Evolutionary conservation across 257 asterid species (phyloP).

Genomic region (Leonotis leonurus): DNA sequence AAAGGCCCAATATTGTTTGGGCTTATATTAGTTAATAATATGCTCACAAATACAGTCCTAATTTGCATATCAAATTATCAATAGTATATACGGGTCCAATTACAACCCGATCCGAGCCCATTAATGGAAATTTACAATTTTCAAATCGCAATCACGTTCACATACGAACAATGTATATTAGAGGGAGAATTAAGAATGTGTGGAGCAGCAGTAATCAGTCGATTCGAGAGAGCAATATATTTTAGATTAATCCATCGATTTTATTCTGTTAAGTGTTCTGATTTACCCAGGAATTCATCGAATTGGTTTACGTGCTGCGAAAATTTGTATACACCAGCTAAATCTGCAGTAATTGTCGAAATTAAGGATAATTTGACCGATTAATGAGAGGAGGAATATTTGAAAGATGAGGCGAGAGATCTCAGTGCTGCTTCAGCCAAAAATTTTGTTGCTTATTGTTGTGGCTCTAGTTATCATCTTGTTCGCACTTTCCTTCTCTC

Average conservation of each 20-base stretch:
- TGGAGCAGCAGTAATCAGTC: constrained; percentile 1
- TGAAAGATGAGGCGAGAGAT: constrained; percentile 62
- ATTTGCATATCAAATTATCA: too few relatives aligned
- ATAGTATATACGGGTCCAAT: background rate
- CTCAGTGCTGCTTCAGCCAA: constrained; percentile 58
- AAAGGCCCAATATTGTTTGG: too few relatives aligned
- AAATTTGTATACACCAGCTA: background rate
- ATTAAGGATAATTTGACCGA: constrained; percentile 7
- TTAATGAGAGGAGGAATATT: constrained; percentile 19
- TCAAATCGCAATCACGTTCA: background rate
- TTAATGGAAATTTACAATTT: background rate
- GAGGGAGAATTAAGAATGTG: constrained; percentile 13
- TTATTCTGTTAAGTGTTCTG: background rate
- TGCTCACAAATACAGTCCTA: too few relatives aligned
- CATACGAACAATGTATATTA: background rate
- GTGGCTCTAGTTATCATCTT: constrained; percentile 45
- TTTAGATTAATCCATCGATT: background rate
- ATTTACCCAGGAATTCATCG: background rate
- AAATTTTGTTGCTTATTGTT: constrained; percentile 39
- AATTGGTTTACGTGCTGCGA: background rate
- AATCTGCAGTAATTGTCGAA: background rate
- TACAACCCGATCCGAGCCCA: background rate
- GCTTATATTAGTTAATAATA: too few relatives aligned
- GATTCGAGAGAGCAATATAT: background rate
- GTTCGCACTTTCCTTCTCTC: constrained; percentile 44